Conservation (phyloP, 345 rosid species). For the Laguncularia racemosa region DNA sequence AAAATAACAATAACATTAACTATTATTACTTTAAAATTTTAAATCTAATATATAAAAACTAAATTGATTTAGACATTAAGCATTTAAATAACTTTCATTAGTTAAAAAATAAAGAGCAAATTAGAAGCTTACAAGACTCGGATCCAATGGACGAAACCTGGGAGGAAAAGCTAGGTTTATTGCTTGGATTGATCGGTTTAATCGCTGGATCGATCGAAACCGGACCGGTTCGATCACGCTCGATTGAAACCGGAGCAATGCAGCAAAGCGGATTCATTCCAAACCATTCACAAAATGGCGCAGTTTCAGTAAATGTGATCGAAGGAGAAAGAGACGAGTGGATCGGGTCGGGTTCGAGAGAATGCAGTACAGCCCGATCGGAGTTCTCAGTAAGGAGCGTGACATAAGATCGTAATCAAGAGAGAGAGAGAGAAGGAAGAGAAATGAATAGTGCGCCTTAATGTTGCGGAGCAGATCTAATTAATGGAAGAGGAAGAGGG, state of each 20-base stretch:
- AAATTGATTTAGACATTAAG: too few species aligned
- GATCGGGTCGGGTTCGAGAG: conserved; percentile 10
- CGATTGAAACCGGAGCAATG: conserved; percentile 99
- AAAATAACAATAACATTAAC: too few species aligned
- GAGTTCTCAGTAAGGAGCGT: conserved; percentile 23
- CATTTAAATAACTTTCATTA: too few species aligned
- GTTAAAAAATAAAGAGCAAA: too few species aligned
- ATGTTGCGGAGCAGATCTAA: conserved; percentile 10
- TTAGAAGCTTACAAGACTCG: conserved; percentile 16
- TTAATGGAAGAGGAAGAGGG: background rate
- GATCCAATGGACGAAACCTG: conserved; percentile 57
- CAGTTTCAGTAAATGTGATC: background rate
- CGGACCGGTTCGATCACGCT: conserved; percentile 70
- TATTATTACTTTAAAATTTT: too few species aligned
- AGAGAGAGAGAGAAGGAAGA: conserved; percentile 1
- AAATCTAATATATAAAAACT: too few species aligned
- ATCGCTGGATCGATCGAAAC: conserved; percentile 27
- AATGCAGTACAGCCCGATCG: conserved; percentile 32
- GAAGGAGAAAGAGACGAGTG: background rate
- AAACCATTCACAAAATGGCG: background rate
- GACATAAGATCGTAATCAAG: conserved; percentile 30
- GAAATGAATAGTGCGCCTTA: conserved; percentile 1
- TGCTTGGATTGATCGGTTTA: conserved; percentile 25
- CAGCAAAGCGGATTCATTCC: conserved; percentile 97
- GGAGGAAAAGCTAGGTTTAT: conserved; percentile 49